Conservation (phyloP, 2,329 filamentous ascomycete genomes). For the Arthrobotrys musiformis region DNA sequence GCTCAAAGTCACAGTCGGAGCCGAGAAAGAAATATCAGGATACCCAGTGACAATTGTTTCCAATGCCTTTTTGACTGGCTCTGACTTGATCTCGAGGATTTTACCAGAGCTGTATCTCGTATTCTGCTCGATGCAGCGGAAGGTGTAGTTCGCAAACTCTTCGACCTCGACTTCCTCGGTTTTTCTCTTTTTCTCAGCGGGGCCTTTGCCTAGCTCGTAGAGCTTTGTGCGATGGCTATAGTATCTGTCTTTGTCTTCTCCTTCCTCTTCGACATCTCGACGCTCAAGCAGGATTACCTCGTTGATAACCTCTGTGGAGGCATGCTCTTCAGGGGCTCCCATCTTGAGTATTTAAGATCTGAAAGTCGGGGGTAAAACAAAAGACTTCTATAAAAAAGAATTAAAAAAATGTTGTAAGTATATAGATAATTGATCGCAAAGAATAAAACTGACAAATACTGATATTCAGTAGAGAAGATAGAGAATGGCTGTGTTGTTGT, state of each 20-base stretch:
- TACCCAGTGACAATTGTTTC: not conserved
- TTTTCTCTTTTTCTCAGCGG: not conserved
- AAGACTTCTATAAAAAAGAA: not conserved
- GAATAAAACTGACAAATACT: too few relatives aligned
- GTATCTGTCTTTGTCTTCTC: not conserved
- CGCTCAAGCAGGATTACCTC: not conserved
- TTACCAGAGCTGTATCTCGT: not conserved
- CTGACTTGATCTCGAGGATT: constrained; percentile 12
- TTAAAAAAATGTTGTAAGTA: too few relatives aligned
- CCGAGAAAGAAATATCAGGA: constrained; percentile 5
- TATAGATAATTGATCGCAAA: too few relatives aligned
- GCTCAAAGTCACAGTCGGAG: not conserved
- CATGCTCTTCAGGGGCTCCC: not conserved
- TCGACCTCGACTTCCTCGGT: not conserved
- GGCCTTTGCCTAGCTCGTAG: not conserved
- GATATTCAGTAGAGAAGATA: too few relatives aligned
- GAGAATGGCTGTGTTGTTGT: too few relatives aligned
- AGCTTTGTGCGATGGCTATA: not conserved
- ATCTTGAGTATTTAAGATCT: not conserved
- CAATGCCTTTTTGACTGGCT: constrained; percentile 5
- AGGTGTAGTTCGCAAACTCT: constrained; percentile 2
- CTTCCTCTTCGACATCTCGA: not conserved
- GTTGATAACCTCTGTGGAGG: not conserved
- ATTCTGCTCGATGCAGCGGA: not conserved
- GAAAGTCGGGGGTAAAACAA: not conserved